phyloP scores from a whole-genome alignment of 345 rosid genomes.

The Brassica incana region DNA sequence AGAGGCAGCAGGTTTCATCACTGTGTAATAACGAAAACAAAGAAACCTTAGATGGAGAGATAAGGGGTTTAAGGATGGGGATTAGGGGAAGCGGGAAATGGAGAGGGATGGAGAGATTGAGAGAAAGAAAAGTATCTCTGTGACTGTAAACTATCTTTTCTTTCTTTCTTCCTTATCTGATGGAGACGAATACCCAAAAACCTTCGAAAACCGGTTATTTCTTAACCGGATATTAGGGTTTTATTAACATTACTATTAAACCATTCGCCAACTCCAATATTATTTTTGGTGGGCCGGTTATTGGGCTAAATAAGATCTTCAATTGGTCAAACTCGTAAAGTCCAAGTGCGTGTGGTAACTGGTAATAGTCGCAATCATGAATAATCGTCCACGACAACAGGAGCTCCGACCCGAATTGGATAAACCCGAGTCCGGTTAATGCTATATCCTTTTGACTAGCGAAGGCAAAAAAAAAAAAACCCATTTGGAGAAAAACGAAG shows the following conservation, averaged over 20 bases:
- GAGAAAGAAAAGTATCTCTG: conserved; percentile 34
- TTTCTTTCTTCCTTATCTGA: conserved; percentile 32
- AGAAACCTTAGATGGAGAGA: conserved; percentile 13
- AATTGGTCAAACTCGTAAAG: neutral
- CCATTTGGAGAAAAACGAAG: conserved; percentile 11
- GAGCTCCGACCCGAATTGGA: conserved; percentile 11
- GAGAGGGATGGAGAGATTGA: neutral
- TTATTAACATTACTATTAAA: neutral
- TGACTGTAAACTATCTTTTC: conserved; percentile 36
- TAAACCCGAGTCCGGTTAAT: conserved; percentile 25
- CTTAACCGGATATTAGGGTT: neutral
- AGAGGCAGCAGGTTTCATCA: conserved; percentile 34
- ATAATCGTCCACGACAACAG: neutral
- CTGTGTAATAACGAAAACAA: neutral
- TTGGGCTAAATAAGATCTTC: neutral
- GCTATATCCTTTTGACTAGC: conserved; percentile 23
- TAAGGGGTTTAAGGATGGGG: conserved; percentile 33
- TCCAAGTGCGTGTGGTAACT: neutral
- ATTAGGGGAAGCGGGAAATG: conserved; percentile 27
- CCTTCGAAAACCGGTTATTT: neutral
- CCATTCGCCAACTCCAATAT: neutral
- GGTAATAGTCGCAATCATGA: neutral
- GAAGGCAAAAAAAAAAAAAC: neutral
- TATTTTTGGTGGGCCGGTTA: neutral
- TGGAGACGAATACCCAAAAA: conserved; percentile 11